Evolutionary conservation across 140 eudicot species (phyloP), one percentile per base, ranked within the genome.

Genomic region (Flaveria floridana): DNA sequence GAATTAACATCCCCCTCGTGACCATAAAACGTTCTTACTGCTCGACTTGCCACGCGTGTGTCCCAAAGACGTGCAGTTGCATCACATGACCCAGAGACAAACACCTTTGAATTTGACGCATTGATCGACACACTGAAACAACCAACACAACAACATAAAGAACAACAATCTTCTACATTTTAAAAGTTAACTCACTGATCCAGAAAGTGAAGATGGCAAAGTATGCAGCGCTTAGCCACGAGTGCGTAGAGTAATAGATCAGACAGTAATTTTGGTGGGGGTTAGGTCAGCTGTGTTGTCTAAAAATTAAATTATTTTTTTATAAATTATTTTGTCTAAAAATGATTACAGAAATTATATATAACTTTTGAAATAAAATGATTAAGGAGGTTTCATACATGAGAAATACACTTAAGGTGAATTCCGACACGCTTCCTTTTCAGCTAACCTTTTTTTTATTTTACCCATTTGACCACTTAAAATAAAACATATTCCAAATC

Each of bases 61-160:
- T 93, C 98, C 98, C 98, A 93, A 81, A 93, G 77, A 7, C 98
- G 93, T 48, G 91, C 95, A 74, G 98, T 93, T 65, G 85, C 57
- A 74, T 93, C 98, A 71, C 96, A 93, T 1, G 98, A 93, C 6
- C 98, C 98, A 47, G 98, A 93, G 14, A 93, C 86, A 52, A 93
- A 93, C 89, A 90, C 80, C 76, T 84, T 90, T 37, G 97, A 83
- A 85, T 88, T 88, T 68, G 94, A 84, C 59, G 84, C 95, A 41
- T 78, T 90, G 52, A 93, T 86, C 23, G 96, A 93, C 72, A 93
- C 84, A 65, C 98, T 92, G 89, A 62, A 84, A 58, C 65, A 70
- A 75, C 6, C 4, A 76, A 79, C 15, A 57, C 4, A 80, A 70
- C 20, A 69, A 12, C 26, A 64, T 75, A 20, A 47, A 62, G 19